These are phyloP conservation scores for Phytophthora sp. DNA, from an alignment of 352 stramenopile genomes.

Conservation along the genomic window DNA sequence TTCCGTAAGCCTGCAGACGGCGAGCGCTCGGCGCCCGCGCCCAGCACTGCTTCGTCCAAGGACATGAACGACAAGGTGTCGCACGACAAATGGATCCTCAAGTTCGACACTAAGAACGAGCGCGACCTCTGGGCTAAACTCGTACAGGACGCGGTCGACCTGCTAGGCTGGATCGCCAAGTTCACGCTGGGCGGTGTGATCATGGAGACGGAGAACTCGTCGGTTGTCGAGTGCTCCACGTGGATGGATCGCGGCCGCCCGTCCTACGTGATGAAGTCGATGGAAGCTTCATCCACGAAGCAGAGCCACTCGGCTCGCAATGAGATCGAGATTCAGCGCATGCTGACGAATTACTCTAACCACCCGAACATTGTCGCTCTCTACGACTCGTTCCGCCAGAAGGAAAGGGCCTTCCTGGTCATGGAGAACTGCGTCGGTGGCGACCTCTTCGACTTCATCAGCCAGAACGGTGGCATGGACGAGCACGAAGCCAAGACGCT, in stretches of 20 bases:
- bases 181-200: slow-evolving; percentile 67
- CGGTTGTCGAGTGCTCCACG: slow-evolving; percentile 65
- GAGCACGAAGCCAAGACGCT: slow-evolving; percentile 54
- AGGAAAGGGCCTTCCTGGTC: slow-evolving; percentile 68
- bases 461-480: slow-evolving; percentile 54
- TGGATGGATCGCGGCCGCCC: slow-evolving; percentile 62
- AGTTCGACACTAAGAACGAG: slow-evolving; percentile 78
- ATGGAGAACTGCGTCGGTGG: slow-evolving; percentile 68
- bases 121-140: slow-evolving; percentile 67
- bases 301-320: slow-evolving; percentile 53
- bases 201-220: slow-evolving; percentile 61
- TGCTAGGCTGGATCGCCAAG: slow-evolving; percentile 74
- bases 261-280: slow-evolving; percentile 74
- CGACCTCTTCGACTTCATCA: slow-evolving; percentile 69
- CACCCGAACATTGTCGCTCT: slow-evolving; percentile 73
- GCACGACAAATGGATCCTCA: slow-evolving; percentile 67
- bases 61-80: slow-evolving; percentile 36
- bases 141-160: slow-evolving; percentile 67
- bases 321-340: slow-evolving; percentile 68
- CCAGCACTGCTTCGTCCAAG: slow-evolving; percentile 13
- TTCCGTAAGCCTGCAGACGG: slow-evolving; percentile 47
- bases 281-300: slow-evolving; percentile 57
- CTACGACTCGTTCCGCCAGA: slow-evolving; percentile 67
- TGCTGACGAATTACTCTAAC: slow-evolving; percentile 73
- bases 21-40: slow-evolving; percentile 18